Evolutionary conservation across 2,329 filamentous ascomycete genomes (phyloP).

Genomic region (Pseudomassariella vexata): DNA sequence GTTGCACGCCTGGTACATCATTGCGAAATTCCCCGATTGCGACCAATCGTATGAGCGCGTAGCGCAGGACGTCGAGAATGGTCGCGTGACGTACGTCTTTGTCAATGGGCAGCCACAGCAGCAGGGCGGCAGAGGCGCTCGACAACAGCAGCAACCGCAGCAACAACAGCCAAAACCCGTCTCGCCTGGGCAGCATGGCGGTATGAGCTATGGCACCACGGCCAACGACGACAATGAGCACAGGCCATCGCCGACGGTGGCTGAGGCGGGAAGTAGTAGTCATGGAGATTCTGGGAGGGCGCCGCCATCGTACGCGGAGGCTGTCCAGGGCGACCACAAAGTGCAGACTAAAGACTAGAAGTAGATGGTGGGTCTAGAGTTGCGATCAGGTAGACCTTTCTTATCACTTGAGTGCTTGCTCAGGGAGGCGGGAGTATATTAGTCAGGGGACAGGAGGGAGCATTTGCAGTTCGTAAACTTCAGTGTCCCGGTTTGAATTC

Average conservation of each 20-base stretch:
- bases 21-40: conserved; percentile 77
- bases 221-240: conserved; percentile 18
- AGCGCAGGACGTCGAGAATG: conserved; percentile 48
- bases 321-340: conserved; percentile 86
- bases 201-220: conserved; percentile 44
- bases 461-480: too few relatives aligned
- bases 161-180: conserved; percentile 25
- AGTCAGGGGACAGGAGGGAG: too few relatives aligned
- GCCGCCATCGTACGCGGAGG: conserved; percentile 86
- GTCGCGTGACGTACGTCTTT: conserved; percentile 72
- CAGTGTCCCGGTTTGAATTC: too few relatives aligned
- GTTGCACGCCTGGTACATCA: conserved; percentile 97
- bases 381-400: too few relatives aligned
- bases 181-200: conserved; percentile 22
- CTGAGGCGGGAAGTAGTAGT: conserved; percentile 36
- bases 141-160: conserved; percentile 23
- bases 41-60: conserved; percentile 65
- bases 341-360: conserved; percentile 62
- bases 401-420: too few relatives aligned
- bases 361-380: too few relatives aligned
- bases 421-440: too few relatives aligned
- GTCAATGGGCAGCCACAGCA: conserved; percentile 46
- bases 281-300: conserved; percentile 32
- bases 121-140: conserved; percentile 23
- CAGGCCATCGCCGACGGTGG: conserved; percentile 22